These are phyloP conservation scores for Typha latifolia DNA, from an alignment of 176 grass and related monocot genomes.

Conservation along the genomic window DNA sequence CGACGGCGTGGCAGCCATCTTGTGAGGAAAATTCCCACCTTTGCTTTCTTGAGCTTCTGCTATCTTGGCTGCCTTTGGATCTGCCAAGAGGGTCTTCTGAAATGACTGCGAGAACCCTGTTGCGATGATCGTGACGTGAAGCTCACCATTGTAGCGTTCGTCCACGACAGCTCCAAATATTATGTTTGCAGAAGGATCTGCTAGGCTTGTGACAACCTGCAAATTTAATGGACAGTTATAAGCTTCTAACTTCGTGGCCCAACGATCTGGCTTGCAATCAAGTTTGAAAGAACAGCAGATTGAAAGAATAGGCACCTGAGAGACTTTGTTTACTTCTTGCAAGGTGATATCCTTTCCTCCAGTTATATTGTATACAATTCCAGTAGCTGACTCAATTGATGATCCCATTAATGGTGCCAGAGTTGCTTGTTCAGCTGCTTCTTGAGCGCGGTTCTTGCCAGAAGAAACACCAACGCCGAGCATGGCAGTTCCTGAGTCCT, in stretches of 20 bases:
- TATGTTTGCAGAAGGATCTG: conserved; percentile 93
- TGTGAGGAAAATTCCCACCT: conserved; percentile 14
- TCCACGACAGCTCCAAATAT: conserved; percentile 95
- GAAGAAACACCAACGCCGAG: conserved; percentile 83
- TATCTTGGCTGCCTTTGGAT: conserved; percentile 51
- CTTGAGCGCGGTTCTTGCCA: conserved; percentile 85
- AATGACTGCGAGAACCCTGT: conserved; percentile 95
- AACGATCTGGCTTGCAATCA: too few relatives aligned
- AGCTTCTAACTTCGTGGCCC: too few relatives aligned
- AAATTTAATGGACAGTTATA: not conserved
- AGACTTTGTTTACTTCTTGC: conserved; percentile 96
- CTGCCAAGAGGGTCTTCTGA: conserved; percentile 62
- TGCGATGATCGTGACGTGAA: conserved; percentile 91
- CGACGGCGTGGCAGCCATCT: conserved; percentile 10
- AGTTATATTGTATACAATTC: conserved; percentile 93
- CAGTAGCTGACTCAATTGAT: conserved; percentile 81
- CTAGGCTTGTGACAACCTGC: conserved; percentile 91
- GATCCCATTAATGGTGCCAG: conserved; percentile 92
- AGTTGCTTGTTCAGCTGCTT: conserved; percentile 95
- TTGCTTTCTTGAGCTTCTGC: conserved; percentile 49
- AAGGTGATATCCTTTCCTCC: conserved; percentile 93
- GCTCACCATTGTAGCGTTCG: conserved; percentile 73
- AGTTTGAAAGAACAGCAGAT: too few relatives aligned
- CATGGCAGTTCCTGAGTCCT: conserved; percentile 92
- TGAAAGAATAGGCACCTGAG: conserved; percentile 41